A percentile compares a stretch with the other conserved stretches of the same genome.
Evolutionary conservation across 1,139 yeast species (phyloP).

Genomic region (Taphrina sp.): DNA sequence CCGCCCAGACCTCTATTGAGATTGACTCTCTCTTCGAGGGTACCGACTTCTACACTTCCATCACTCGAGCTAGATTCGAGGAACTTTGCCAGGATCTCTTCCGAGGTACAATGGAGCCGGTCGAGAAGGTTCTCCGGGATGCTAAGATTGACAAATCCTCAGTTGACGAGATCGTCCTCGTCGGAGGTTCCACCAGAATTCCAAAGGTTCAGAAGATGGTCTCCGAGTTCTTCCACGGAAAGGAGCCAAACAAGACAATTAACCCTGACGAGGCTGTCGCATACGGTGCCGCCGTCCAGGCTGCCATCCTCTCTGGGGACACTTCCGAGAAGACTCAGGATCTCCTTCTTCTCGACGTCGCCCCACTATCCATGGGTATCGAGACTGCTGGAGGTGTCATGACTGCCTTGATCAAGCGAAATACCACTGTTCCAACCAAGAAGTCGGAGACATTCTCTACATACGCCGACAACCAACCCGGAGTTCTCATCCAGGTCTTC

Average conservation of each 20-base stretch:
- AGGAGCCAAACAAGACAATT: conserved; percentile 83
- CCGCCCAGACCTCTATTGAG: conserved; percentile 82
- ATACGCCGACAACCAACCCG: conserved; percentile 90
- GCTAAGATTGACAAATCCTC: conserved; percentile 72
- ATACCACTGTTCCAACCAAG: conserved; percentile 91
- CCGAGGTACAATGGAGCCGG: conserved; percentile 83
- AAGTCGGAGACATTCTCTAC: conserved; percentile 89
- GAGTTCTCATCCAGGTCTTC: conserved; percentile 86
- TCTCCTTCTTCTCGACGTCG: conserved; percentile 79
- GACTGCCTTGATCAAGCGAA: conserved; percentile 87
- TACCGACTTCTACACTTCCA: conserved; percentile 74
- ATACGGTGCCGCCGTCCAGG: conserved; percentile 94
- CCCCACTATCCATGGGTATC: conserved; percentile 86
- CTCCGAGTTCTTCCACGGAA: conserved; percentile 86
- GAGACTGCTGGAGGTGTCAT: conserved; percentile 96
- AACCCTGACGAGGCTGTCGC: conserved; percentile 98
- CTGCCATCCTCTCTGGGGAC: conserved; percentile 89
- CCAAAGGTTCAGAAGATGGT: conserved; percentile 88
- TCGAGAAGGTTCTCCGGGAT: conserved; percentile 81
- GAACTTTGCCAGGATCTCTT: conserved; percentile 78
- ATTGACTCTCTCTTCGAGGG: conserved; percentile 80
- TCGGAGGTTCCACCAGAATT: conserved; percentile 92
- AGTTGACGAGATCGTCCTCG: conserved; percentile 82
- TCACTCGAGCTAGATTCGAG: conserved; percentile 90
- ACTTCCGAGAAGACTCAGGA: conserved; percentile 79